phyloP scores from a whole-genome alignment of 176 grass and related monocot species.

The Triticum dicoccoides region DNA sequence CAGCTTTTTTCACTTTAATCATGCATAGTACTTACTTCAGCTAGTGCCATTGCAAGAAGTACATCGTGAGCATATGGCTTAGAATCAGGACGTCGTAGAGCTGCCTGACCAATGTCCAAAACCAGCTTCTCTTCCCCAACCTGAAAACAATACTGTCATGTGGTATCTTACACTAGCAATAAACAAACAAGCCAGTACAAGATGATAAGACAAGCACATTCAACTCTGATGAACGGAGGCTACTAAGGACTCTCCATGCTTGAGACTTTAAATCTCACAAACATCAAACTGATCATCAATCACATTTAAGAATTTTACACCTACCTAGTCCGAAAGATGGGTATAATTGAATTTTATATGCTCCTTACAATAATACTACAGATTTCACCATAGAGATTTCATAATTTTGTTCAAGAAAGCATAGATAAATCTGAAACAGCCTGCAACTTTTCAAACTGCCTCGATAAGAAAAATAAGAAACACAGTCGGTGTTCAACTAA shows the following conservation, averaged over 20 bases:
- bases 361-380: not conserved
- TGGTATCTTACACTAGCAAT: constrained; percentile 17
- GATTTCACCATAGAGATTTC: not conserved
- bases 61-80: constrained; percentile 85
- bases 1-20: not conserved
- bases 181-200: not conserved
- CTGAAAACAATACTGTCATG: constrained; percentile 42
- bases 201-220: not conserved
- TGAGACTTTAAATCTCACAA: not conserved
- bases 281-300: not conserved
- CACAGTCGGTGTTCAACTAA: not conserved
- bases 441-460: not conserved
- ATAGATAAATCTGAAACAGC: not conserved
- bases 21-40: constrained; percentile 66
- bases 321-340: not conserved
- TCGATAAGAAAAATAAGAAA: not conserved
- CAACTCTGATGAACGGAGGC: not conserved
- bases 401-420: not conserved
- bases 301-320: not conserved
- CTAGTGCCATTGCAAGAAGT: constrained; percentile 86
- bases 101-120: constrained; percentile 76
- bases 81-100: constrained; percentile 59
- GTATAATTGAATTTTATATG: not conserved
- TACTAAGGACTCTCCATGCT: not conserved
- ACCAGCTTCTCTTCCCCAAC: constrained; percentile 91